These are phyloP conservation scores for Colletotrichum sp. DNA, from an alignment of 2,329 filamentous ascomycete genomes.

Conservation along the genomic window DNA sequence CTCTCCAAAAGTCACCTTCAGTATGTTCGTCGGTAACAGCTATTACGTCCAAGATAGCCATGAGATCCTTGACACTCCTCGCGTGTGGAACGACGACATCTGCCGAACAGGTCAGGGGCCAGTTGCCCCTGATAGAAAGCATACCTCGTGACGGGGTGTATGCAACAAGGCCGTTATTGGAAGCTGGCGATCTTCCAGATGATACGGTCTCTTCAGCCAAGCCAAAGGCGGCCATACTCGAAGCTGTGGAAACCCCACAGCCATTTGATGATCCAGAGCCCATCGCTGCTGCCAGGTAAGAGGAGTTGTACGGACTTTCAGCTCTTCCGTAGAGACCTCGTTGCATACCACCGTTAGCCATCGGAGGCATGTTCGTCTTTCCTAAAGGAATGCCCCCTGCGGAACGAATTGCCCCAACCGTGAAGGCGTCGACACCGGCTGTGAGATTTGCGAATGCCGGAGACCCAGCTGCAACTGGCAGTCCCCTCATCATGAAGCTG, in stretches of 20 bases:
- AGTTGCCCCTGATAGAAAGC: background rate
- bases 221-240: background rate
- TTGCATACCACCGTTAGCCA: background rate
- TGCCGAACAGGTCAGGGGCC: background rate
- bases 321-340: background rate
- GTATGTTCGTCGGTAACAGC: background rate
- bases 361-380: background rate
- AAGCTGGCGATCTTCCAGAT: background rate
- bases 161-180: background rate
- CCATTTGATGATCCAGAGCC: background rate
- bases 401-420: background rate
- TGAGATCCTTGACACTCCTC: background rate
- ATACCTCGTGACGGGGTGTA: background rate
- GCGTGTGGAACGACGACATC: background rate
- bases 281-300: background rate
- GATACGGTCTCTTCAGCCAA: background rate
- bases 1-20: background rate
- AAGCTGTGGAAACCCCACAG: background rate
- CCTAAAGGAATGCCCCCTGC: background rate
- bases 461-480: background rate
- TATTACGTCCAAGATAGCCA: background rate
- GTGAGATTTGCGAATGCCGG: background rate
- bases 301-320: background rate
- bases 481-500: background rate
- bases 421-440: background rate